Evolutionary conservation across 1,284 basidiomycete genomes (phyloP), one percentile per base, ranked within the genome.

Genomic region (Ceratorhiza oryzae-sativae): DNA sequence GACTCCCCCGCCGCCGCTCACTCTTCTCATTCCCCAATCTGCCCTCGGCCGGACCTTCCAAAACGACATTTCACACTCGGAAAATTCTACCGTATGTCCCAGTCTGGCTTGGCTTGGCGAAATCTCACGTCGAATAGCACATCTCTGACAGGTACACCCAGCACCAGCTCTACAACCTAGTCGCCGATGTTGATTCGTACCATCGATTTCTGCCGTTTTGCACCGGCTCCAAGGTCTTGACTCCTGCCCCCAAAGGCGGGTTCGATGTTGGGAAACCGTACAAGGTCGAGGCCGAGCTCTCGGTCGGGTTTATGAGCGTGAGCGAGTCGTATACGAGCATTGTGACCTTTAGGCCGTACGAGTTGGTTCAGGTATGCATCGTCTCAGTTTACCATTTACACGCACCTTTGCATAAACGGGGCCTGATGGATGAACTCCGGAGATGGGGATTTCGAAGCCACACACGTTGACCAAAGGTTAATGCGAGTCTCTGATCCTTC

Each of bases 191-290:
- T 23, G 87, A 86, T 8, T 90, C 92, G 3, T 99, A 98, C 80
- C 85, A 89, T 12, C 83, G 83, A 61, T 99, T 98, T 78, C 84
- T 99, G 58, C 97, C 97, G 0, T 98, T 94, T 80, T 98, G 96
- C 82, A 88, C 87, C 18, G 82, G 83, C 34, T 93, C 95, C 1
- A 87, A 87, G 27, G 86, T 97, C 51, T 81, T 95, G 46, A 79
- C 80, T 41, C 79, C 80, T 18, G 76, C 75, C 72, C 76, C 79
- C 30, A 73, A 77, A 46, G 77, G 77, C 71, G 73, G 76, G 72
- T 48, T 76, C 70, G 67, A 75, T 56, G 77, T 80, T 56, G 80
- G 83, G 67, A 78, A 82, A 74, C 79, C 78, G 23, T 85, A 83
- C 71, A 77, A 85, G 51, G 88, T 95, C 82, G 87, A 95, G 48